Base-by-base conservation (phyloP, 2,329 filamentous ascomycete genomes). In the Leptosphaerulina australis region DNA sequence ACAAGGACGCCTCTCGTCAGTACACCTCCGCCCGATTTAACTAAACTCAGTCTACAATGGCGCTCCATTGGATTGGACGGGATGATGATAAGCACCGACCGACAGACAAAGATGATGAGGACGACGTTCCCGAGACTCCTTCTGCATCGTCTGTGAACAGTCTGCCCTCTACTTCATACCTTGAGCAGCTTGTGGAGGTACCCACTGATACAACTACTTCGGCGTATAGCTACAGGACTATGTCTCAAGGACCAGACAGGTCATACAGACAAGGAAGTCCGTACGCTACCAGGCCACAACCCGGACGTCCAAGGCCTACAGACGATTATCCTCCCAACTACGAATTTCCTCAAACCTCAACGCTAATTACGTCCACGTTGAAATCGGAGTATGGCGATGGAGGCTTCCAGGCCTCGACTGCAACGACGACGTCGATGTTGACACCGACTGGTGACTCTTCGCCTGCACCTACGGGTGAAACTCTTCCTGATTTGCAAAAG, bases 1-100 rank as follows among this genome's bases (percentile, higher is more conserved):
- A 50, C 31, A 44, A 45, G 36, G 36, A 44, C 31, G 41, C 51
- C 53, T 58, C 47, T 53, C 55, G 56, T 64, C 59, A 64, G 60
- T 60, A 18, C 31, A 44, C 38, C 44, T 45, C 36, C 46, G 38
- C 37, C 45, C 45, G 24, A 7, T 40, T 50, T 30, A 47, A 39
- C 41, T 34, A 36, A 55, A 49, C 45, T 38, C 36, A 53, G 40
- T 33, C 44, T 51, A 30, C 53, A 49, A 64, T 64, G 61, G 51
- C 60, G 51, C 50, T 50, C 44, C 53, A 44, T 12, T 17, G 31
- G 48, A 30, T 46, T 36, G 36, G 26, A 46, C 41, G 48, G 21
- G 11, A 41, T 20, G 41, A 37, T 18, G 36, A 33, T 30, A n/a
- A n/a, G n/a, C 12, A 46, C 48, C 35, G 39, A 43, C 40, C 48